Evolutionary conservation across 192 early-diverging fungal species (phyloP), one percentile per base, ranked within the genome.

Genomic region (Rhizophagus clarus): DNA sequence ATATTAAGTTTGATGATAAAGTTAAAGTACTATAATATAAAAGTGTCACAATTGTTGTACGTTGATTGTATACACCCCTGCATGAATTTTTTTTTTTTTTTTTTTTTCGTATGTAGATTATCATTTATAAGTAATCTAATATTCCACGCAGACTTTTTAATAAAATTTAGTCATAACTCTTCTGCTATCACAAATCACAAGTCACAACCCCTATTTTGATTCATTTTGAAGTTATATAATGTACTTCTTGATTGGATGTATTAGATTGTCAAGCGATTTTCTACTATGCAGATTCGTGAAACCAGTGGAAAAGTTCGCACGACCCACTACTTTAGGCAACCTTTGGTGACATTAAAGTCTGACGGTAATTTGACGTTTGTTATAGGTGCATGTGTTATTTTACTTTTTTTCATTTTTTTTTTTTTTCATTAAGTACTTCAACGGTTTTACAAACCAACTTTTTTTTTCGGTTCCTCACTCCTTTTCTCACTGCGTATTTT

Each of bases 271-370:
- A 34, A 69, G 20, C 14, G 67, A 69, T 34, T 34, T 69, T 31
- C 67, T 69, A 34, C 22, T 69, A 34, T 69, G 67, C 32, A 69
- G 31, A 34, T 22, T 34, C 20, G 32, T 22, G 32, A 22, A 56
- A 56, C 51, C 5, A 56, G 51, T 56, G 31, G 34, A 69, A 69
- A 69, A 40, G 34, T 69, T 69, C 67, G 67, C 67, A 69, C 67
- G 67, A 69, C 32, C 67, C 67, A 31, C 67, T 34, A 34, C 29
- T 69, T 69, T 34, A 37, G 67, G 67, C 20, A 40, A 69, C 34
- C 32, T 69, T 68, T 31, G 24, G 67, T 69, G 67, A 69, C 67
- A 69, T 69, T 28, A 56, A 56, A 56, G 51, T 56, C 51, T 56
- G 51, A 56, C 17, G 67, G 20, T 29, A 34, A 22, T 34, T 34